Evolutionary conservation across 768 basidiomycete genomes (phyloP).

Genomic region (Podaxis carcinomalis): DNA sequence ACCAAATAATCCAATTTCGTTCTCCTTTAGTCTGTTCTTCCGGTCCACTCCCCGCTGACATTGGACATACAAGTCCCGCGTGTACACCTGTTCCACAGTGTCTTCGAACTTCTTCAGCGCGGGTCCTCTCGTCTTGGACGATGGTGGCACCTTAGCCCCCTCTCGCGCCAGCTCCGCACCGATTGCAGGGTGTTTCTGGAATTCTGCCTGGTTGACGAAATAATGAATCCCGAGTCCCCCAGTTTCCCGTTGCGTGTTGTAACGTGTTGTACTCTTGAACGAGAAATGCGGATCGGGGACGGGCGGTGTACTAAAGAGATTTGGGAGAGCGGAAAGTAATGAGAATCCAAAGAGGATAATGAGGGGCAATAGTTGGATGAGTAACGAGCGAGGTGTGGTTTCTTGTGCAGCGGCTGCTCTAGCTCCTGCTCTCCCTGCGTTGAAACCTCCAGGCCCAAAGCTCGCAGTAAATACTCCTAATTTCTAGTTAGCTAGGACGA

Average conservation of each 20-base stretch:
- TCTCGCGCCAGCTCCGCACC: constrained; percentile 63
- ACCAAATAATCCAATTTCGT: constrained; percentile 84
- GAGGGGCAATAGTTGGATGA: constrained; percentile 81
- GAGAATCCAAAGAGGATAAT: constrained; percentile 83
- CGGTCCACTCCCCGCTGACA: constrained; percentile 69
- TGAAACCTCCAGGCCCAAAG: constrained; percentile 82
- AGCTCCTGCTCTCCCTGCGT: constrained; percentile 5
- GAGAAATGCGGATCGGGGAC: constrained; percentile 79
- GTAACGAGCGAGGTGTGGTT: constrained; percentile 53
- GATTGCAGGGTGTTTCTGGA: constrained; percentile 71
- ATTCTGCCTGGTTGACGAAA: constrained; percentile 78
- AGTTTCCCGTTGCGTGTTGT: constrained; percentile 71
- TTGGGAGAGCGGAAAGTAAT: constrained; percentile 75
- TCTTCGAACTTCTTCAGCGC: constrained; percentile 65
- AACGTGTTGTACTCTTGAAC: constrained; percentile 57
- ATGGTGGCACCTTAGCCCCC: constrained; percentile 28
- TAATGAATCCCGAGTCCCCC: constrained; percentile 69
- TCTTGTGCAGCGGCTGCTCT: constrained; percentile 19
- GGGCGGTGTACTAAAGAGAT: constrained; percentile 59
- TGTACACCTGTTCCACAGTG: constrained; percentile 71
- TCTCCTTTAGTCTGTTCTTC: constrained; percentile 68
- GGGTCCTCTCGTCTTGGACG: constrained; percentile 40
- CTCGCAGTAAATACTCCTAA: constrained; percentile 65
- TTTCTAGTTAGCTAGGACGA: constrained; percentile 1
- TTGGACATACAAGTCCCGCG: constrained; percentile 59